phyloP scores from a whole-genome alignment of 1,139 yeast genomes.

The Sugiyamaella novakii region DNA sequence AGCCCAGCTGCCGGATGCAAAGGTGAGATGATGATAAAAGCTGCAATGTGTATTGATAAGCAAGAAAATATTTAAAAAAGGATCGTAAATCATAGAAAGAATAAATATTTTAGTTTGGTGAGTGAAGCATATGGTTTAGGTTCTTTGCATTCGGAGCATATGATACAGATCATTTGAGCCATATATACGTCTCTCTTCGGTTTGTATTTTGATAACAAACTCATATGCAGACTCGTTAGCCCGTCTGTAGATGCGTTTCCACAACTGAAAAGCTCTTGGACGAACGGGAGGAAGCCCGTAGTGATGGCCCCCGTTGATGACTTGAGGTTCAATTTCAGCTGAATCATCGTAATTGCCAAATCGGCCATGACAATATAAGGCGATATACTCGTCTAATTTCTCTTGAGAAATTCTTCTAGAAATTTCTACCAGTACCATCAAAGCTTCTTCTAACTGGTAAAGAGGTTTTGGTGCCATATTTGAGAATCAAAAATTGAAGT shows the following conservation, averaged over 20 bases:
- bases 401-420: constrained; percentile 21
- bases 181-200: constrained; percentile 26
- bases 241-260: constrained; percentile 26
- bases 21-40: no score
- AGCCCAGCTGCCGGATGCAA: no score
- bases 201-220: constrained; percentile 25
- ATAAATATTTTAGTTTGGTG: neutral
- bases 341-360: constrained; percentile 28
- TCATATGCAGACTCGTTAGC: constrained; percentile 26
- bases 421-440: constrained; percentile 26
- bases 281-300: constrained; percentile 27
- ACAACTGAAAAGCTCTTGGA: constrained; percentile 24
- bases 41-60: no score
- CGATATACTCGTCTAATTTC: constrained; percentile 23
- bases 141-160: constrained; percentile 21
- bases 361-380: constrained; percentile 27
- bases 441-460: constrained; percentile 25
- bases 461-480: constrained; percentile 15
- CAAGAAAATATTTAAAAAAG: neutral
- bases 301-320: constrained; percentile 19
- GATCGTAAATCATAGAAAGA: constrained; percentile 5
- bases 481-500: neutral
- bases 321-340: constrained; percentile 18
- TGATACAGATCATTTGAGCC: constrained; percentile 28
- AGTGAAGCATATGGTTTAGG: neutral